Conservation (phyloP, 148 eudicot species). For the Gaultheria prostrata region DNA sequence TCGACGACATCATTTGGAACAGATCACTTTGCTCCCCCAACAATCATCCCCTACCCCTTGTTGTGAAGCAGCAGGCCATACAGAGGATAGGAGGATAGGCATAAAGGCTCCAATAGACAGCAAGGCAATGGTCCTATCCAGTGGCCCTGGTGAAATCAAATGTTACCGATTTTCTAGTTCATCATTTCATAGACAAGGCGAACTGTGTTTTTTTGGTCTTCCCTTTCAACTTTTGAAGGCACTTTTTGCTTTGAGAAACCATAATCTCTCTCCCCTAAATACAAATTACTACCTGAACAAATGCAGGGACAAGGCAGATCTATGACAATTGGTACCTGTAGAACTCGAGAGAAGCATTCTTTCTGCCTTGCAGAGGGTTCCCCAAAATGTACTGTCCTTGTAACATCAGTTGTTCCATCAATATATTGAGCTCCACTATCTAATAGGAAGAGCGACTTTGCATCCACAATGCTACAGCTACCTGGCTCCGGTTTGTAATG, state of each 20-base stretch:
- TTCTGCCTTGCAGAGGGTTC: conserved; percentile 80
- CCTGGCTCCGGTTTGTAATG: conserved; percentile 90
- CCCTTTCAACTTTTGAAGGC: not conserved
- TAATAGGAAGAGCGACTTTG: conserved; percentile 66
- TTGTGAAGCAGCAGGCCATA: not conserved
- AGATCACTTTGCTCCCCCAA: not conserved
- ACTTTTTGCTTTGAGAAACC: not conserved
- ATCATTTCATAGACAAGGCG: not conserved
- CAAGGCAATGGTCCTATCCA: not conserved
- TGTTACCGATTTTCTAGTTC: not conserved
- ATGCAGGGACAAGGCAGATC: not conserved
- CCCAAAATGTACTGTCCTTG: conserved; percentile 95
- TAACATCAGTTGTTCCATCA: conserved; percentile 98
- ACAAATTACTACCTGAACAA: not conserved
- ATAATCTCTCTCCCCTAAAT: not conserved
- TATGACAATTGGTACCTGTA: conserved; percentile 57
- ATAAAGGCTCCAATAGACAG: not conserved
- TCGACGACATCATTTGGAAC: not conserved
- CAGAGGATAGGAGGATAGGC: not conserved
- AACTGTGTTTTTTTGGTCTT: not conserved
- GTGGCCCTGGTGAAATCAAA: not conserved
- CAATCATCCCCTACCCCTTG: not conserved
- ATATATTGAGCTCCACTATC: conserved; percentile 98
- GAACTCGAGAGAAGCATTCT: conserved; percentile 92
- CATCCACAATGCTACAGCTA: conserved; percentile 73